Conservation (phyloP, 1,284 basidiomycete genomes). For the Gymnopus androsaceus region DNA sequence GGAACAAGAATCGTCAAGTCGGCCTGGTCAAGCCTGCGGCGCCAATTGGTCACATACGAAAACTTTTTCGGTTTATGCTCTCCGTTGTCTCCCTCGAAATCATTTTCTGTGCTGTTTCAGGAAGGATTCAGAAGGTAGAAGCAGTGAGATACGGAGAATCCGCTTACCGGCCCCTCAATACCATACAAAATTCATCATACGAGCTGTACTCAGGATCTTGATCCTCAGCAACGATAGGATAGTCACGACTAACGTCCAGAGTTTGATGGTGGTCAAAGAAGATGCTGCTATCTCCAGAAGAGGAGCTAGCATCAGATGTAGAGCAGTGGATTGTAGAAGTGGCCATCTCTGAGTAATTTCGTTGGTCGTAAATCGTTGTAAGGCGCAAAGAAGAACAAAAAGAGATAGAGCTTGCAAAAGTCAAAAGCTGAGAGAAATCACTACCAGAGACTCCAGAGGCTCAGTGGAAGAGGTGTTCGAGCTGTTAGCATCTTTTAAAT, state of each 20-base stretch:
- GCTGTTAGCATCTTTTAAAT: background rate
- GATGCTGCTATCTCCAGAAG: background rate
- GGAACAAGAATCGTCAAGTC: background rate
- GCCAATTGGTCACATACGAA: conserved; percentile 3
- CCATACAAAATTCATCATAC: background rate
- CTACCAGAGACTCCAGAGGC: background rate
- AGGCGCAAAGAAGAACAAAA: background rate
- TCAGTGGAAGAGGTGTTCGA: background rate
- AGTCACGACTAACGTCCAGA: background rate
- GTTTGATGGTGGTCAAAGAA: background rate
- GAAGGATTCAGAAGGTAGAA: background rate
- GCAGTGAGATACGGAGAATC: no score
- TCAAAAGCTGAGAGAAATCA: no score
- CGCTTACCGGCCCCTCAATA: background rate
- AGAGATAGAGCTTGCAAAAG: background rate
- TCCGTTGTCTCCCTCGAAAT: background rate
- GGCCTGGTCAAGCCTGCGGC: background rate
- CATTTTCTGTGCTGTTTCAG: background rate
- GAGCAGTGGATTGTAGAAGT: background rate
- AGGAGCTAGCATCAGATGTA: background rate
- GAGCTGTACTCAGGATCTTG: background rate
- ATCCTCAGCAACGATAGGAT: no score
- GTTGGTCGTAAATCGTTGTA: background rate
- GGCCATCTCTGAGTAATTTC: background rate
- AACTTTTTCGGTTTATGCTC: background rate